Base-by-base conservation (phyloP, 306 rosid genomes). In the Oxytropis ochrocephala region DNA sequence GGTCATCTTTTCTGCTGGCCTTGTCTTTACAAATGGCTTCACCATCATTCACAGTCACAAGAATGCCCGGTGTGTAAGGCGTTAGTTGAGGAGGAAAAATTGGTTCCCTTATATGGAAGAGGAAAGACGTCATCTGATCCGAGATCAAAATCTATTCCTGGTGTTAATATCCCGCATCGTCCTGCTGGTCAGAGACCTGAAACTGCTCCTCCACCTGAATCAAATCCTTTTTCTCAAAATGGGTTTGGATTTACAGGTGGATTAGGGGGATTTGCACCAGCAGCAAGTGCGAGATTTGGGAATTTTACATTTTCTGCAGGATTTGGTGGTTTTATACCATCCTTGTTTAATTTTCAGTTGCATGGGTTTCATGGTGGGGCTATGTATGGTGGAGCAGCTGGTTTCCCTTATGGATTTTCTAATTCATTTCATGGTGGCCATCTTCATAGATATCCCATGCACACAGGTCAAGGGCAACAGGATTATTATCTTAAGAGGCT, bases 1-100 rank as follows among this genome's bases (percentile, higher is more conserved):
- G 97, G 96, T 69, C 97, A 89, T 81, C 95, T 89, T 41, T 92
- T 87, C 72, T 92, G 96, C 72, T 92, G 97, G 97, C 91, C 96
- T 0, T 92, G 92, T 75, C 97, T 91, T 71, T 91, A 89, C 82
- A 84, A 89, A 64, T 91, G 97, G 97, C 91, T 91, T 72, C 85
- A 89, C 51, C 71, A 82, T 77, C 96, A 89, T 61, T 89, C 97
- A 11, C 85, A 85, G 46, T 86, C 96, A 35, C 86, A 60, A 44
- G 96, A 84, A 69, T 91, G 97, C 74, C 97, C 96, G 0, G 96
- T 91, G 50, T 91, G 97, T 80, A 91, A 91, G 81, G 97, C 97
- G 49, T 46, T 89, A 18, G 6, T 91, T 12, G 86, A 85, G 85
- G 94, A 91, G 79, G 83, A 87, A 60, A 89, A 77, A 67, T 78